Base-by-base conservation (phyloP, 1,139 yeast species). In the Pneumocystis wakefieldiae region DNA sequence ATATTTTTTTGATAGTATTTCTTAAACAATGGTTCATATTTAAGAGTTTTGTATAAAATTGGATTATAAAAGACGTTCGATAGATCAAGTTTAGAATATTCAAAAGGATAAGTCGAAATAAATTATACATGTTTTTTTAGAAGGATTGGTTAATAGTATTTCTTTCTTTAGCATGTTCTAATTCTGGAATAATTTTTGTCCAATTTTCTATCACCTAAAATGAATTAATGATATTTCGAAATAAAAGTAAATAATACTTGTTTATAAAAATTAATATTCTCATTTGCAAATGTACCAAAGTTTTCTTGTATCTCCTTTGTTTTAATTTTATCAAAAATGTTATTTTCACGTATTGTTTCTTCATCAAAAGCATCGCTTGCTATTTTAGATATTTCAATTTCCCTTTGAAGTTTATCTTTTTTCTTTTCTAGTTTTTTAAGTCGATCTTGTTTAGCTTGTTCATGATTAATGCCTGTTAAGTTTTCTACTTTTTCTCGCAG, bases 271-370 rank as follows among this genome's bases (percentile, higher is more conserved):
- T 80, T 79, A 64, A 88, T 84, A 73, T 92, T 88, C 67, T 83
- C 82, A 67, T 86, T 87, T 63, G 95, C 88, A 63, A 91, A 76
- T 8, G 82, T 81, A 29, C 83, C 76, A 76, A 92, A 78, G 1
- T 94, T 81, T 55, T 78, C 78, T 71, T 86, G 85, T 73, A 92
- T 78, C 73, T 92, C 97, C 55, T 79, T 76, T 58, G 87, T 82
- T 73, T 90, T 91, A 69, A 88, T 86, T 55, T 78, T 79, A 69
- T 92, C 96, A 79, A 95, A 91, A 67, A 85, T 81, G 7, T 86
- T 84, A 67, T 88, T 87, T 72, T 92, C 98, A 65, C 81, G 80
- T 59, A 83, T 69, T 0, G 86, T 80, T 66, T 83, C 83, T 63
- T 78, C 80, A 68, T 86, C 90, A 70, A 82, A 85, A 65, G 84